phyloP scores from a whole-genome alignment of 2,329 filamentous ascomycete genomes.

The Penicillium sp. region DNA sequence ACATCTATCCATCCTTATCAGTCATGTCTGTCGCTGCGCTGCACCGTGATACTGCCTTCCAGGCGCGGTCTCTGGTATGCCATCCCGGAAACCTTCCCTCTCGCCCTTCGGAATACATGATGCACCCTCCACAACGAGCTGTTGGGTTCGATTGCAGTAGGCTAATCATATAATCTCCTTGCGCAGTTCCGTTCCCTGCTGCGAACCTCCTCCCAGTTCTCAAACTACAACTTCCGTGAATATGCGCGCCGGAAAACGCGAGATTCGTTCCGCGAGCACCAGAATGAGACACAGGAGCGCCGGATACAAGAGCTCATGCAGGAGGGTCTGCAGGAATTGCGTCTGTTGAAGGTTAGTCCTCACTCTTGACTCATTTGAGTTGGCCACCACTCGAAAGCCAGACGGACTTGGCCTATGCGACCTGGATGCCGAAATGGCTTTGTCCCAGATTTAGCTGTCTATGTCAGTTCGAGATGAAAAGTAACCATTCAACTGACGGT shows the following conservation, averaged over 20 bases:
- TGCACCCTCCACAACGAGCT: neutral
- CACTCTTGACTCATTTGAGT: neutral
- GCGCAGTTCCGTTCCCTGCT: conserved; percentile 86
- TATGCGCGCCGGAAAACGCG: conserved; percentile 89
- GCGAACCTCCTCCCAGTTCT: conserved; percentile 83
- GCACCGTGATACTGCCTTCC: conserved; percentile 49
- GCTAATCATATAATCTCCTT: neutral
- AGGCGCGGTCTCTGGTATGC: conserved; percentile 53
- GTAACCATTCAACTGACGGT: conserved; percentile 37
- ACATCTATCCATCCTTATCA: neutral
- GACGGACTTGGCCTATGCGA: neutral
- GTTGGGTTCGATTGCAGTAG: neutral
- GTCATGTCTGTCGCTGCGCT: conserved; percentile 50
- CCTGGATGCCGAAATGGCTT: neutral
- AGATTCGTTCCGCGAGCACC: conserved; percentile 87
- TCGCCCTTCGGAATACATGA: neutral
- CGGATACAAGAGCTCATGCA: conserved; percentile 87
- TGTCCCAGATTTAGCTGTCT: neutral
- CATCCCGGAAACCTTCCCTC: neutral
- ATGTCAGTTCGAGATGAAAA: too few relatives aligned
- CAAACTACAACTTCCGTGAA: conserved; percentile 96
- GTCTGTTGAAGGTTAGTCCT: conserved; percentile 80
- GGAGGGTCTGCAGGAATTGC: conserved; percentile 82
- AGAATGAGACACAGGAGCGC: conserved; percentile 71
- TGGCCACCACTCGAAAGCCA: neutral